Evolutionary conservation across 352 stramenopile genomes (phyloP).

Genomic region (Plasmopara muralis): DNA sequence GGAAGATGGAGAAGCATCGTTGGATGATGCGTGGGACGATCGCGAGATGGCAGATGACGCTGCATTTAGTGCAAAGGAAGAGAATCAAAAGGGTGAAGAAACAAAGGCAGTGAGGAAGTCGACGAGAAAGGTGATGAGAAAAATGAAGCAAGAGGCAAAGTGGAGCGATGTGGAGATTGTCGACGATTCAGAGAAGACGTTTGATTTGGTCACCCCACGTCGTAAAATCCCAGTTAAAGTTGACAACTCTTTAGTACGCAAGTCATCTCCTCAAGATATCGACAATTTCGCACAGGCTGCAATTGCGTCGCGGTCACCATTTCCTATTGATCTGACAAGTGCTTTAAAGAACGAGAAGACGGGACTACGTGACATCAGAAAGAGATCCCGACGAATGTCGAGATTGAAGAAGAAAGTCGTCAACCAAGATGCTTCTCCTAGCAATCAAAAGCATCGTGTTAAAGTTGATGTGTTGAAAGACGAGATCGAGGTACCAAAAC

Average conservation of each 20-base stretch:
- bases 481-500: slow-evolving; percentile 3
- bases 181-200: slow-evolving; percentile 11
- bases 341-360: slow-evolving; percentile 20
- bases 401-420: slow-evolving; percentile 16
- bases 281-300: slow-evolving; percentile 9
- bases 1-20: slow-evolving; percentile 3
- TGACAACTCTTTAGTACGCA: slow-evolving; percentile 6
- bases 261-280: slow-evolving; percentile 14
- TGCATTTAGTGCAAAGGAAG: slow-evolving; percentile 6
- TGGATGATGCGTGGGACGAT: slow-evolving; percentile 22
- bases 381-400: slow-evolving; percentile 3
- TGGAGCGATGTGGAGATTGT: slow-evolving; percentile 13
- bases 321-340: slow-evolving; percentile 28
- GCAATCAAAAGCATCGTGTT: slow-evolving; percentile 3
- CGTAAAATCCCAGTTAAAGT: slow-evolving; percentile 15
- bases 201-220: slow-evolving; percentile 6
- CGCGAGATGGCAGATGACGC: slow-evolving; percentile 5
- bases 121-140: slow-evolving; percentile 7
- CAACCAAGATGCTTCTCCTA: slow-evolving; percentile 5
- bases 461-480: slow-evolving; percentile 17
- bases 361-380: slow-evolving; percentile 3
- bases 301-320: slow-evolving; percentile 18
- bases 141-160: slow-evolving; percentile 6
- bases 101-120: slow-evolving; percentile 12
- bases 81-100: slow-evolving; percentile 8